phyloP scores from a whole-genome alignment of 2,329 filamentous ascomycete genomes.

The Sordariomycetes sp. region DNA sequence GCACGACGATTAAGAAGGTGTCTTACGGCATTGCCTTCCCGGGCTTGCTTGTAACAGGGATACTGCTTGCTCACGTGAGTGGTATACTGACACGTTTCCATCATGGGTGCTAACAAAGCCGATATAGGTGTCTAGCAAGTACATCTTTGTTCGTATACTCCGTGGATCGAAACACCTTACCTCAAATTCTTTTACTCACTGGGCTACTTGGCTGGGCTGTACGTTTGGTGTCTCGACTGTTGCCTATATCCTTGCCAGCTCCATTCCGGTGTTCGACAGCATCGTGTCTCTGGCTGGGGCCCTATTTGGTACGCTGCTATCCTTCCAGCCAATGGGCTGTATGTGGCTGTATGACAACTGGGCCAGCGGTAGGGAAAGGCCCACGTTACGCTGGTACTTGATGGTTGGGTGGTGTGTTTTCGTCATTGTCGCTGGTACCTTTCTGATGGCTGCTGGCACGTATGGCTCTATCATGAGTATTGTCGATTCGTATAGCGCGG shows the following conservation, averaged over 20 bases:
- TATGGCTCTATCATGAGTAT: constrained; percentile 28
- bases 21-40: constrained; percentile 27
- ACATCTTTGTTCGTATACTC: constrained; percentile 15
- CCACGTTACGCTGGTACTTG: constrained; percentile 8
- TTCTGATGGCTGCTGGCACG: constrained; percentile 27
- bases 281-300: constrained; percentile 16
- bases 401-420: constrained; percentile 16
- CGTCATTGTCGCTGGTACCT: constrained; percentile 23
- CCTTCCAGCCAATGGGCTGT: constrained; percentile 18
- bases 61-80: constrained; percentile 17
- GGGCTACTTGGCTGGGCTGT: constrained; percentile 19
- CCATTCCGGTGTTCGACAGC: constrained; percentile 16
- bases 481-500: constrained; percentile 19
- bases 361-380: constrained; percentile 10
- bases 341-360: constrained; percentile 33
- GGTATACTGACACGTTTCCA: background rate
- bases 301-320: constrained; percentile 15
- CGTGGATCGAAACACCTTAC: constrained; percentile 18
- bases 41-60: constrained; percentile 16
- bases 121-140: constrained; percentile 13
- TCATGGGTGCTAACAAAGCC: background rate
- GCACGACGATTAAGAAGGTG: constrained; percentile 27
- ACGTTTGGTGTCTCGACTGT: constrained; percentile 13
- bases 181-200: constrained; percentile 16
- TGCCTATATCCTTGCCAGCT: constrained; percentile 17